Percentiles rank a stretch among this genome's conserved stretches.
Evolutionary conservation across 148 eudicot genomes (phyloP).

Genomic region (Chenopodium album): DNA sequence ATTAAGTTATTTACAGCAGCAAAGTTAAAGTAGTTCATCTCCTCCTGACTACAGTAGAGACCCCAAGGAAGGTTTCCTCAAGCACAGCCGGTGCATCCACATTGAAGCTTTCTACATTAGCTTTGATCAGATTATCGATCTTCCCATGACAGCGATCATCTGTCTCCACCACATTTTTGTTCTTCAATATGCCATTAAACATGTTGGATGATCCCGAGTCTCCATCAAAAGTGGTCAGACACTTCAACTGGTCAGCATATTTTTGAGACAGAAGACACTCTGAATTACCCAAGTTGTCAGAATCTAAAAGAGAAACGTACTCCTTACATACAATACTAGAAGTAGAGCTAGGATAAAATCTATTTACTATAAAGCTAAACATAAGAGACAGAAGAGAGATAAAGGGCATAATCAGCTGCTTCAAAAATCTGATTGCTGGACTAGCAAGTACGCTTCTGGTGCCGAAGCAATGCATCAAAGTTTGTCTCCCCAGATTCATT

Average conservation of each 20-base stretch:
- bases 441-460: constrained; percentile 76
- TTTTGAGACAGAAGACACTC: constrained; percentile 26
- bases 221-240: constrained; percentile 44
- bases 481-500: constrained; percentile 63
- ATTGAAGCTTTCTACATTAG: constrained; percentile 34
- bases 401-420: constrained; percentile 31
- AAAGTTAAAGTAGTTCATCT: constrained; percentile 11
- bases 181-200: constrained; percentile 1
- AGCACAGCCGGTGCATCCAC: constrained; percentile 26
- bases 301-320: constrained; percentile 50
- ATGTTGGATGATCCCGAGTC: constrained; percentile 13
- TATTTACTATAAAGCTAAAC: constrained; percentile 29
- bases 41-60: constrained; percentile 40
- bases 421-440: constrained; percentile 27
- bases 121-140: constrained; percentile 37
- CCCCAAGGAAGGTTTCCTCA: constrained; percentile 26
- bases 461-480: constrained; percentile 57
- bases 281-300: constrained; percentile 29
- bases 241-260: constrained; percentile 43
- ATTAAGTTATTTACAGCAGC: constrained; percentile 15
- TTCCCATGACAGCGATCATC: constrained; percentile 13
- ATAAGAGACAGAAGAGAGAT: constrained; percentile 50
- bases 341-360: constrained; percentile 17
- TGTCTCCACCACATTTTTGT: constrained; percentile 20
- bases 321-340: constrained; percentile 27